Percentiles rank a stretch among this genome's conserved stretches.
Conservation (phyloP, 768 basidiomycete genomes). For the Suillus occidentalis region DNA sequence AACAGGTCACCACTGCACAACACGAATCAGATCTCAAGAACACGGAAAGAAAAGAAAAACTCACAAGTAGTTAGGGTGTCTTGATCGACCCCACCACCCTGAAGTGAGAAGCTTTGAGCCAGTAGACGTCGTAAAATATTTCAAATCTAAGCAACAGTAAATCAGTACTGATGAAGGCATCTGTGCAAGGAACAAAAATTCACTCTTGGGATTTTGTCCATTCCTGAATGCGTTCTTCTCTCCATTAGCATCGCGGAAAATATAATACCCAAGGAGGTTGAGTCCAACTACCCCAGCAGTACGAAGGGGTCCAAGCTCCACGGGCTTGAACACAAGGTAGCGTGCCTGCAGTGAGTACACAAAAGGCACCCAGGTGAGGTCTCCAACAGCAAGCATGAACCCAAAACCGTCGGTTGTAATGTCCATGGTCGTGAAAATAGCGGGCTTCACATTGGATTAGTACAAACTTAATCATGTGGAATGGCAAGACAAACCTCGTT, state of each 20-base stretch:
- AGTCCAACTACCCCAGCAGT: conserved; percentile 60
- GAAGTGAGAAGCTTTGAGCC: conserved; percentile 91
- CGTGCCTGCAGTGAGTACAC: conserved; percentile 92
- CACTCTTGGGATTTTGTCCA: conserved; percentile 92
- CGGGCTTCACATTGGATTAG: conserved; percentile 48
- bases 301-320: conserved; percentile 65
- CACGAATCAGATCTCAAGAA: not conserved
- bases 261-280: conserved; percentile 79
- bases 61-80: conserved; percentile 91
- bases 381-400: conserved; percentile 95
- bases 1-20: conserved; percentile 71
- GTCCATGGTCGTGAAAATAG: conserved; percentile 94
- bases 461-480: not conserved
- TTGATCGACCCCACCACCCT: conserved; percentile 96
- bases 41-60: conserved; percentile 19
- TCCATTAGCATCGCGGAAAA: conserved; percentile 85
- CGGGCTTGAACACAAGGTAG: conserved; percentile 87
- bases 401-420: conserved; percentile 98
- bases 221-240: conserved; percentile 97
- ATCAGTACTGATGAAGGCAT: not conserved
- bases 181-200: not conserved
- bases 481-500: conserved; percentile 66
- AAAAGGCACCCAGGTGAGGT: conserved; percentile 93
- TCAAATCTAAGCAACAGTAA: conserved; percentile 52
- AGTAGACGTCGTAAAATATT: conserved; percentile 75